Percentiles rank a stretch among this genome's conserved stretches.
Conservation (phyloP, 495 filamentous ascomycete species). For the Xylaria sp. region DNA sequence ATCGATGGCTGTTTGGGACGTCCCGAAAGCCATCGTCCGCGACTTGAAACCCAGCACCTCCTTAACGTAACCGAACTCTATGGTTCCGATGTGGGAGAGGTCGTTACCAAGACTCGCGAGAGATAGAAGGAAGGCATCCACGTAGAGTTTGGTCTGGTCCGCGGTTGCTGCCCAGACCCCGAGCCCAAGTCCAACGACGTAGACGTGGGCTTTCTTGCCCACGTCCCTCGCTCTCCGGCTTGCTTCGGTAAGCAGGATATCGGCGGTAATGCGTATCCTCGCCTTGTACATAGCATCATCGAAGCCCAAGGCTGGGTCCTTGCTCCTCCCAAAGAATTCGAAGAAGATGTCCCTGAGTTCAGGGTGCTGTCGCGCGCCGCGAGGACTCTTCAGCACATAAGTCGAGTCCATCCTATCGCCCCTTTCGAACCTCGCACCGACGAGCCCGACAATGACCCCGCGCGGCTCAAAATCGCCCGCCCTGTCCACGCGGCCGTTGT, state of each 20-base stretch:
- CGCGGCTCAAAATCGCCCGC: conserved; percentile 31
- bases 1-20: conserved; percentile 27
- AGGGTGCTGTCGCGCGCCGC: conserved; percentile 18
- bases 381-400: conserved; percentile 17
- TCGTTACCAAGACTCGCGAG: background rate
- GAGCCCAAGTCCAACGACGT: conserved; percentile 48
- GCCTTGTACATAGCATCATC: conserved; percentile 35
- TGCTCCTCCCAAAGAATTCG: conserved; percentile 29
- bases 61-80: conserved; percentile 33
- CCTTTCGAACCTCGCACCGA: conserved; percentile 40
- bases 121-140: conserved; percentile 35
- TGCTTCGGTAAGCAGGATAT: conserved; percentile 44
- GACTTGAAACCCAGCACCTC: background rate
- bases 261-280: conserved; percentile 38
- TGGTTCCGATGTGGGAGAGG: conserved; percentile 24
- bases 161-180: conserved; percentile 38
- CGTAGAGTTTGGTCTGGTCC: conserved; percentile 32
- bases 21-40: background rate
- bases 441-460: conserved; percentile 41
- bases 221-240: conserved; percentile 34
- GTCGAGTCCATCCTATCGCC: conserved; percentile 33
- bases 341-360: conserved; percentile 33
- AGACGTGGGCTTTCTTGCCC: conserved; percentile 40
- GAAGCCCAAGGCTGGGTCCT: conserved; percentile 14
- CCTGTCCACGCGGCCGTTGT: conserved; percentile 7